Percentiles rank a stretch among this genome's conserved stretches.
Conservation (phyloP, 306 rosid species). For the Cajanus cajan region DNA sequence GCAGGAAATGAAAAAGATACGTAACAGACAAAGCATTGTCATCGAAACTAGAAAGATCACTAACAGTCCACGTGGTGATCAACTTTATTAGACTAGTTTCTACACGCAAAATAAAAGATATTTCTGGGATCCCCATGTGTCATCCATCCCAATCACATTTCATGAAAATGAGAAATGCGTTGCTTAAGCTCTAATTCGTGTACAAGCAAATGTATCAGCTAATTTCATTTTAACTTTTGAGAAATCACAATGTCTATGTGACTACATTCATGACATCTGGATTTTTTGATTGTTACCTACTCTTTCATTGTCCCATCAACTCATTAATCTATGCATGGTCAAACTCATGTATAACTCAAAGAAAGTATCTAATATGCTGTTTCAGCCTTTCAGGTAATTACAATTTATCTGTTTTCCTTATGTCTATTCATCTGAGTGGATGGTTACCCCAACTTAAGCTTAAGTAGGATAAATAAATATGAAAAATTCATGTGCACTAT, state of each 20-base stretch:
- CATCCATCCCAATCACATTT: conserved; percentile 53
- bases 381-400: not conserved
- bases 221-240: conserved; percentile 18
- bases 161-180: conserved; percentile 42
- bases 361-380: not conserved
- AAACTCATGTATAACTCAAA: conserved; percentile 4
- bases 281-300: conserved; percentile 4
- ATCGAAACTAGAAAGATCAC: conserved; percentile 22
- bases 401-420: not conserved
- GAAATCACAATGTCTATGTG: conserved; percentile 9
- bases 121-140: conserved; percentile 58
- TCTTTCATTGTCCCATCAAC: conserved; percentile 25
- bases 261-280: conserved; percentile 27
- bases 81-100: conserved; percentile 34
- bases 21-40: conserved; percentile 17
- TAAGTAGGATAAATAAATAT: not conserved
- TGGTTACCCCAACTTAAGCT: not conserved
- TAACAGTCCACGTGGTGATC: conserved; percentile 51
- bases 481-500: not conserved
- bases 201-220: not conserved
- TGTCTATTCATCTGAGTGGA: not conserved
- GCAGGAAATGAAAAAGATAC: conserved; percentile 20
- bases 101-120: conserved; percentile 39
- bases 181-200: conserved; percentile 40
- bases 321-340: not conserved